Evolutionary conservation across 177 flowering plant species (phyloP), one percentile per base, ranked within the genome.

Genomic region (Vitis hybrid): DNA sequence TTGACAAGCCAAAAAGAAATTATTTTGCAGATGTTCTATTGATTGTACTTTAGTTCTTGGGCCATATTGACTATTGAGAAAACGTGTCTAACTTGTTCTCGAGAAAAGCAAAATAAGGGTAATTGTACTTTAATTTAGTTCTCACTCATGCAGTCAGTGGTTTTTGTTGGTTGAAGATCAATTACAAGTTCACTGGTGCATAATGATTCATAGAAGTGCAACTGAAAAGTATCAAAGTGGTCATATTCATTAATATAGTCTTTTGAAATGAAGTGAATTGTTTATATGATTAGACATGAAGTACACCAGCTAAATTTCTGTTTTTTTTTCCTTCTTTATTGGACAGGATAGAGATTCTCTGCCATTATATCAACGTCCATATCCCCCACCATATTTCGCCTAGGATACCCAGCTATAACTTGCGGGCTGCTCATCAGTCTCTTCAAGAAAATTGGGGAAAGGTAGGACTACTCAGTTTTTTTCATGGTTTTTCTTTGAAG

Each of bases 311-410:
- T 67, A 7, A 53, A 6, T 51, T 19, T 31, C 66, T 33, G 4
- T 16, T 70, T 66, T 60, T 57, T 6, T 51, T 65, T 22, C 29
- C 29, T 21, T 65, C 16, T 69, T 45, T 14, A 55, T 21, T 55
- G 55, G 13, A 53, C 85, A 86, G 89, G 89, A 80, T 85, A 62
- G 89, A 85, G 78, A 78, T 77, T 5, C 86, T 84, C 5, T 79
- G 90, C 76, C 99, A 94, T 73, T 82, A 91, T 65, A 94, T 94
- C 76, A 94, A 91, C 67, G 96, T 92, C 55, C 99, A 91, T 76
- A 83, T 92, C 19, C 98, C 97, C 2, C 99, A 91, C 71, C 97
- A 92, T 80, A 75, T 94, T n/a, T 91, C 97, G 66, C 79, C 98
- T 19, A 85, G 91, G 72, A 94, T 94, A 76, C 97, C 99, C 4